phyloP scores from a whole-genome alignment of 352 stramenopile species.

The Pythium inflatum region DNA sequence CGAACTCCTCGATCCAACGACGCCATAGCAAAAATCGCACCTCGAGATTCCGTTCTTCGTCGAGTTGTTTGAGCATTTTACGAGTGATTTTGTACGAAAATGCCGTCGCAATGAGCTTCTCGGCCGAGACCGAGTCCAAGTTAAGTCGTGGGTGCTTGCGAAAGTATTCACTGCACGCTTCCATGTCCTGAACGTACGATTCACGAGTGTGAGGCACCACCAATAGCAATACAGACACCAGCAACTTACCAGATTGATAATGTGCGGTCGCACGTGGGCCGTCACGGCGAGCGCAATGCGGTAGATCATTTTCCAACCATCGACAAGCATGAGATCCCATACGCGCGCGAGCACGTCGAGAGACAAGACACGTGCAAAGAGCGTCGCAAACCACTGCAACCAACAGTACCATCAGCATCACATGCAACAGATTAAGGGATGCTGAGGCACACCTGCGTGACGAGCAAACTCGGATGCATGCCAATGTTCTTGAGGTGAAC shows the following conservation, averaged over 20 bases:
- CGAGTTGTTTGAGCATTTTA: conserved; percentile 54
- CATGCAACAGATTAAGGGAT: too few species aligned
- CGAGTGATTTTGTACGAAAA: conserved; percentile 74
- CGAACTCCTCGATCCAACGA: background rate
- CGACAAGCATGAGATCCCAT: conserved; percentile 76
- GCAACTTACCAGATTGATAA: conserved; percentile 57
- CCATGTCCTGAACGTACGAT: conserved; percentile 55
- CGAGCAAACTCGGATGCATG: conserved; percentile 81
- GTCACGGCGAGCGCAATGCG: conserved; percentile 72
- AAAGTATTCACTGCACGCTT: conserved; percentile 75
- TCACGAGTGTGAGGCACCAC: too few species aligned
- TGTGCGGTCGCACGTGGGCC: conserved; percentile 50
- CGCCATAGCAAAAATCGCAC: conserved; percentile 32
- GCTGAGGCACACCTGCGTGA: conserved; percentile 77
- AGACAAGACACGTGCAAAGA: conserved; percentile 73
- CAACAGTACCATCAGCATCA: too few species aligned
- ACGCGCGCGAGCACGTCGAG: conserved; percentile 51
- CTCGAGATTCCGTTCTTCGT: conserved; percentile 74
- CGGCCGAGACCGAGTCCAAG: conserved; percentile 42
- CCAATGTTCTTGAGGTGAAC: conserved; percentile 73
- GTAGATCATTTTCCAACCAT: conserved; percentile 82
- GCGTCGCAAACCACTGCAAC: conserved; percentile 89
- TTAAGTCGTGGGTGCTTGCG: conserved; percentile 60
- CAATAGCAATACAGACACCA: too few species aligned
- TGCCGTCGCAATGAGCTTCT: conserved; percentile 48